Conservation (phyloP, 139 green algal genomes). For the Picochlorum sp. region DNA sequence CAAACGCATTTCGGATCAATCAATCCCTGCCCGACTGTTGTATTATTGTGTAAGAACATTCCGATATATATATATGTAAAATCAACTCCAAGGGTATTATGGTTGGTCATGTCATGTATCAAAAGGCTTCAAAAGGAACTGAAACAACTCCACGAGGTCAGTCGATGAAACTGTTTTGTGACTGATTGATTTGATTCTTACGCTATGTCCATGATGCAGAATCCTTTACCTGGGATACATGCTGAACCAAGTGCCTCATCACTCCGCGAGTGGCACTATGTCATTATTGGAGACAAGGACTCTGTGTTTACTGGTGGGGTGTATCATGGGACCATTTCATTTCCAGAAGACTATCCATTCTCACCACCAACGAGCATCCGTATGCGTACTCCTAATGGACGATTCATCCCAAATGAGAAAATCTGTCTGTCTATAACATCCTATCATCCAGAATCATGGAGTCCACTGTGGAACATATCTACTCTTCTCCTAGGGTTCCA, state of each 20-base stretch:
- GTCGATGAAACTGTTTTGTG: background rate
- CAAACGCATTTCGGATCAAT: too few relatives aligned
- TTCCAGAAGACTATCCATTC: conserved; percentile 43
- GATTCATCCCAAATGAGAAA: conserved; percentile 13
- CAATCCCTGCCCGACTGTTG: too few relatives aligned
- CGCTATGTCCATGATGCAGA: conserved; percentile 26
- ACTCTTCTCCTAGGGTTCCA: conserved; percentile 58
- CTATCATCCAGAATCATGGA: conserved; percentile 63
- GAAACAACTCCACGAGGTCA: conserved; percentile 1
- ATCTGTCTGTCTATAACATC: conserved; percentile 45
- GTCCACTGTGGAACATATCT: conserved; percentile 46
- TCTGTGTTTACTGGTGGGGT: conserved; percentile 44
- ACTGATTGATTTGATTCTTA: background rate
- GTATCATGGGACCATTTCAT: conserved; percentile 64
- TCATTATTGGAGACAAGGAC: conserved; percentile 33
- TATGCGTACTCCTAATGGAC: conserved; percentile 75
- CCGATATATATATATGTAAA: too few relatives aligned
- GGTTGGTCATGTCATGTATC: background rate
- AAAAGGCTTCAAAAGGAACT: conserved; percentile 64
- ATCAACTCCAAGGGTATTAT: too few relatives aligned
- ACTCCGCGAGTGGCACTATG: conserved; percentile 71
- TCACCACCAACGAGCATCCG: conserved; percentile 41
- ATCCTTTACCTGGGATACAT: conserved; percentile 66
- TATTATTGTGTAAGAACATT: too few relatives aligned
- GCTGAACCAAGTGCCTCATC: conserved; percentile 64